Evolutionary conservation across 164 flowering plant species (phyloP).

Genomic region (Berberis thunbergii): DNA sequence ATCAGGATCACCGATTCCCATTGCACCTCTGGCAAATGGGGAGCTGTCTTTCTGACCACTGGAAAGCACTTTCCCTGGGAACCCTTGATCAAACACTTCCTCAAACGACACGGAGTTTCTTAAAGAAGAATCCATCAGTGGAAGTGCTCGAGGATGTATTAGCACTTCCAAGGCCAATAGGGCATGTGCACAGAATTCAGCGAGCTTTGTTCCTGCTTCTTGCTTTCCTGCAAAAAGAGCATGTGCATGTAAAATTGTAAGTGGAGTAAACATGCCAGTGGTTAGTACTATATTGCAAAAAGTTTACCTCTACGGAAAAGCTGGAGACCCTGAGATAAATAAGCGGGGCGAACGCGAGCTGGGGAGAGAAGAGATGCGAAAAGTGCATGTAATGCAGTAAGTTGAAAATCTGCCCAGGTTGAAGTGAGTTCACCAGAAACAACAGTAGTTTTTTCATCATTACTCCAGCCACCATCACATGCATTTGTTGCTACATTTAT

Average conservation of each 20-base stretch:
- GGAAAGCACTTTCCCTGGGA: constrained; percentile 19
- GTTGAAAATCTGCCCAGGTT: constrained; percentile 52
- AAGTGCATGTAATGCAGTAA: constrained; percentile 67
- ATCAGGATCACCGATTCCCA: constrained; percentile 20
- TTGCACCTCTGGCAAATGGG: constrained; percentile 16
- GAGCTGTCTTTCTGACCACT: constrained; percentile 12
- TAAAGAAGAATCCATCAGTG: constrained; percentile 32
- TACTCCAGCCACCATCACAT: constrained; percentile 43
- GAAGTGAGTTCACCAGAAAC: constrained; percentile 19
- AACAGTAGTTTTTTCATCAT: constrained; percentile 19
- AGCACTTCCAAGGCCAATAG: constrained; percentile 65
- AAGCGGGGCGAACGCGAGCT: constrained; percentile 47
- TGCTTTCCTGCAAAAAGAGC: constrained; percentile 43
- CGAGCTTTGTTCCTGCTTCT: constrained; percentile 57
- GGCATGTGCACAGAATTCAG: constrained; percentile 70
- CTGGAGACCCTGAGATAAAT: constrained; percentile 58
- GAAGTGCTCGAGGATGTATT: constrained; percentile 78
- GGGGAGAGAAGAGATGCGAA: constrained; percentile 79
- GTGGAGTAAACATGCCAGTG: neutral
- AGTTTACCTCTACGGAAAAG: constrained; percentile 68
- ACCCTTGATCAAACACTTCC: constrained; percentile 12
- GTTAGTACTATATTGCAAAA: neutral
- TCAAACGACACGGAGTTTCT: constrained; percentile 9
- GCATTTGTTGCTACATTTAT: constrained; percentile 43
- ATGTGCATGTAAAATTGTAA: neutral